Conservation (phyloP, 106 monocot species). For the Allium cepa region DNA sequence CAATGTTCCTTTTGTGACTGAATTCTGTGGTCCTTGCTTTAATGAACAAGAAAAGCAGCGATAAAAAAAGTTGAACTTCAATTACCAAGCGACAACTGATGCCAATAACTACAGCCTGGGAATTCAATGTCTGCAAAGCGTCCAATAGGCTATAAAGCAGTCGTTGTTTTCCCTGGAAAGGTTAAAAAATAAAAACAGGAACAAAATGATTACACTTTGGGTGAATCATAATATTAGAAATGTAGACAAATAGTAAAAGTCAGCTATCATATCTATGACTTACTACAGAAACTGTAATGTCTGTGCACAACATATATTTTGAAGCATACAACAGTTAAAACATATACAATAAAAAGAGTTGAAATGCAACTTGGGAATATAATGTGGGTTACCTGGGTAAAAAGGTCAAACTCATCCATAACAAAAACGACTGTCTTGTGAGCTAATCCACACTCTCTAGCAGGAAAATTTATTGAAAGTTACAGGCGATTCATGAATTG, state of each 20-base stretch:
- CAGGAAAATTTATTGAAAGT: conserved; percentile 5
- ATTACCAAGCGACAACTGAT: conserved; percentile 88
- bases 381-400: conserved; percentile 56
- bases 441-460: conserved; percentile 87
- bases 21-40: background rate
- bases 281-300: background rate
- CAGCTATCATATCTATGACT: background rate
- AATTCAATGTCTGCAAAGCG: conserved; percentile 79
- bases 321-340: background rate
- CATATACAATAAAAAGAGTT: background rate
- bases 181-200: conserved; percentile 11
- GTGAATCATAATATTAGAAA: background rate
- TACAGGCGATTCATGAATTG: no score
- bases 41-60: background rate
- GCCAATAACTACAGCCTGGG: conserved; percentile 80
- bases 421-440: conserved; percentile 79
- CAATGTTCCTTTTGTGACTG: background rate
- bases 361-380: background rate
- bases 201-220: background rate
- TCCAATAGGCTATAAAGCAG: conserved; percentile 93
- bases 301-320: background rate
- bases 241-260: background rate
- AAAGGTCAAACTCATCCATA: conserved; percentile 89
- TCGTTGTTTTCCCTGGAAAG: conserved; percentile 80
- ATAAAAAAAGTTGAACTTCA: background rate